phyloP scores from a whole-genome alignment of 179 eudicot species.

The Heliamphora ciliata region DNA sequence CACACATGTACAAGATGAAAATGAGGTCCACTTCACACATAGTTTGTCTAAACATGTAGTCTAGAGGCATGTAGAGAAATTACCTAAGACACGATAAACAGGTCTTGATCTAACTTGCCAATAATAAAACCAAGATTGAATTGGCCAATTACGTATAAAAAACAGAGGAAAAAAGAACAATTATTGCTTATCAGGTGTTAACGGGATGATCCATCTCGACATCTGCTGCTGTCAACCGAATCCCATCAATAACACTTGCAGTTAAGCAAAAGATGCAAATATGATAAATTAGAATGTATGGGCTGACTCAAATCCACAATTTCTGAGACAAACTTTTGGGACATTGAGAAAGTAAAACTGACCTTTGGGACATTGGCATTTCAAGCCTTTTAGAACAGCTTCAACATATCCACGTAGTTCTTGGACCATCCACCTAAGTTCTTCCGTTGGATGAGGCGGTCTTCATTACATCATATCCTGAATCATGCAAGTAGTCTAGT shows the following conservation, averaged over 20 bases:
- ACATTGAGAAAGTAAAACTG: no score
- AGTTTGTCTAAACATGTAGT: not conserved
- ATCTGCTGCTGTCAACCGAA: no score
- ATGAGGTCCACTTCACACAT: not conserved
- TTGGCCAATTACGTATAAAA: slow-evolving; percentile 69
- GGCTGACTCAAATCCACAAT: not conserved
- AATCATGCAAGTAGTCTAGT: no score
- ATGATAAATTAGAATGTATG: not conserved
- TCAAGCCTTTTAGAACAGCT: no score
- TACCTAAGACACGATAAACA: slow-evolving; percentile 95
- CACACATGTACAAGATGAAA: not conserved
- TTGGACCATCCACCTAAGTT: no score
- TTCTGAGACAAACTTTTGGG: not conserved
- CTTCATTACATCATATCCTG: no score
- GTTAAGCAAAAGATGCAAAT: not conserved
- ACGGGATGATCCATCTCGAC: no score
- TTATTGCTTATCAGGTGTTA: not conserved
- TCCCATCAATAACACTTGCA: not conserved
- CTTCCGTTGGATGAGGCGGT: no score
- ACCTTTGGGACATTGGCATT: no score
- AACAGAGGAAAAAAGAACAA: slow-evolving; percentile 1
- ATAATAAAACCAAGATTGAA: slow-evolving; percentile 93
- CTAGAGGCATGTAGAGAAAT: not conserved
- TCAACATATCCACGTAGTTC: no score
- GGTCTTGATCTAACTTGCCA: slow-evolving; percentile 75